Evolutionary conservation across 441 rosid genomes (phyloP), one percentile per base, ranked within the genome.

Genomic region (Eruca vesicaria): DNA sequence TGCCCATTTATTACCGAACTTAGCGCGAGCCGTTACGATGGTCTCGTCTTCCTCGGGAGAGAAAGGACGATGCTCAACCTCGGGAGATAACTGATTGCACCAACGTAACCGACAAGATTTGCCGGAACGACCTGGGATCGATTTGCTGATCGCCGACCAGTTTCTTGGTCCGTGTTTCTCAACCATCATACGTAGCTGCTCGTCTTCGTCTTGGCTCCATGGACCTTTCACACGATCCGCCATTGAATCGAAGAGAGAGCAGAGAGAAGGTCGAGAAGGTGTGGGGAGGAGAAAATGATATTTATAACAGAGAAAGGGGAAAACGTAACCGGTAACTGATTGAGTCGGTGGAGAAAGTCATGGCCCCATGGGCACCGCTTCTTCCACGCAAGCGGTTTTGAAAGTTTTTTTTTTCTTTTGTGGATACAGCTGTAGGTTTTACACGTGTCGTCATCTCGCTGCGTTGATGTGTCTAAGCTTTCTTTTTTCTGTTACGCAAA

Each of bases 341-440:
- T 58, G 80, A 79, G 81, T 71, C 84, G 86, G 93, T 88, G 73
- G 61, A 28, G 79, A 77, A 74, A 80, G 57, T 77, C 76, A 77
- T 77, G 76, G 67, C 56, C 72, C 80, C 68, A 82, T 72, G 86
- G 82, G 84, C 79, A 88, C 84, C 85, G 88, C 80, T 77, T 85
- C 79, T 81, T 84, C 80, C 79, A 83, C 90, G 94, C 74, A 78
- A 78, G 86, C 92, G 88, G 93, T 85, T 88, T 78, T 78, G 74
- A 67, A 72, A 84, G 82, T 62, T 66, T 29, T 84, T 82, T n/a
- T n/a, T n/a, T n/a, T n/a, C n/a, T n/a, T n/a, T n/a, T n/a, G n/a
- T 94, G 88, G 92, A 89, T 84, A 92, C 99, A 94, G 97, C 97
- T 94, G 94, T 84, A 60, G 41, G 69, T 16, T 70, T n/a, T 75